Conservation (phyloP, 371 early-diverging fungal species). For the Paraphysoderma sedebokerense region DNA sequence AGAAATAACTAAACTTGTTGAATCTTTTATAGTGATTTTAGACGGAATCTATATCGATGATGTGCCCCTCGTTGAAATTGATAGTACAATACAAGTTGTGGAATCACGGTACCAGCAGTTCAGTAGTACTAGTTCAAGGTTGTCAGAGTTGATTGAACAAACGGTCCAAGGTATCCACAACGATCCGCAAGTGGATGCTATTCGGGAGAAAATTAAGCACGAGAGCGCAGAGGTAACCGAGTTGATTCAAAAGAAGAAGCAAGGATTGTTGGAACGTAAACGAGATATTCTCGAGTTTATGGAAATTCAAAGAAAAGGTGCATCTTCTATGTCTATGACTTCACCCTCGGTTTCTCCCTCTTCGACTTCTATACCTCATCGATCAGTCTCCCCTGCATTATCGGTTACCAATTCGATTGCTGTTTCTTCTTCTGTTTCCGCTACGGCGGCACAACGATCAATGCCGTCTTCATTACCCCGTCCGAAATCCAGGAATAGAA, state of each 20-base stretch:
- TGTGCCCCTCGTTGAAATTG: not conserved
- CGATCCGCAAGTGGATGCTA: not conserved
- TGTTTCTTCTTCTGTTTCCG: too few relatives aligned
- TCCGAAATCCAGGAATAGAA: too few relatives aligned
- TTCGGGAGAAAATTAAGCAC: not conserved
- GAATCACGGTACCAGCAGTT: not conserved
- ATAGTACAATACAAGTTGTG: not conserved
- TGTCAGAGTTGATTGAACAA: not conserved
- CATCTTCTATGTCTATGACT: too few relatives aligned
- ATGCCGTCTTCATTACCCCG: too few relatives aligned
- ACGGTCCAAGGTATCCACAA: not conserved
- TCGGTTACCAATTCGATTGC: too few relatives aligned
- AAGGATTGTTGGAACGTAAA: not conserved
- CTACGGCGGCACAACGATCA: too few relatives aligned
- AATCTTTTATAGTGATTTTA: not conserved
- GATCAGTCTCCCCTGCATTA: too few relatives aligned
- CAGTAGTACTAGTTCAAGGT: not conserved
- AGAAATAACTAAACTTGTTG: not conserved
- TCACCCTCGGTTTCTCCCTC: too few relatives aligned
- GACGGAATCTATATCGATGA: not conserved
- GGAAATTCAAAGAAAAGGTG: too few relatives aligned
- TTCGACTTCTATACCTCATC: too few relatives aligned
- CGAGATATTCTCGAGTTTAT: too few relatives aligned
- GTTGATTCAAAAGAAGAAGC: not conserved
- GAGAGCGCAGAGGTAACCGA: not conserved